phyloP scores from a whole-genome alignment of 768 basidiomycete genomes.

The Gyrodon lividus region DNA sequence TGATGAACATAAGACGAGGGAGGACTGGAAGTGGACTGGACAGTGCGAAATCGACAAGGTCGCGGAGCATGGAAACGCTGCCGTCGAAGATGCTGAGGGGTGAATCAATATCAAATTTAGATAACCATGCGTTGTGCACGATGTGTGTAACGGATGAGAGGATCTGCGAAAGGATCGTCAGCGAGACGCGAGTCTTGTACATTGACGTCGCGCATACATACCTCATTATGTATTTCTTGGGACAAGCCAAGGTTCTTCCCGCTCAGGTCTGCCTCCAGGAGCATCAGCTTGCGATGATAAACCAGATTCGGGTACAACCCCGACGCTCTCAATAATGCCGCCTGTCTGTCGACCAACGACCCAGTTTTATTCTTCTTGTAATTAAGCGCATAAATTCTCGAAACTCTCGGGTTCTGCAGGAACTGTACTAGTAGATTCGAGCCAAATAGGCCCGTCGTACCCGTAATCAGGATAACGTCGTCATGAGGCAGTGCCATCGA shows the following conservation, averaged over 20 bases:
- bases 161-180: slow-evolving; percentile 6
- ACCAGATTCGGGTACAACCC: slow-evolving; percentile 32
- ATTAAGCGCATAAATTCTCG: slow-evolving; percentile 32
- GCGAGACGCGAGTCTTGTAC: not conserved
- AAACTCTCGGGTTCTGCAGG: slow-evolving; percentile 11
- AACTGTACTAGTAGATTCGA: slow-evolving; percentile 27
- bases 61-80: slow-evolving; percentile 19
- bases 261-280: slow-evolving; percentile 33
- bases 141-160: slow-evolving; percentile 34
- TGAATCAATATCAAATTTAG: not conserved
- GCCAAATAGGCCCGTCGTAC: slow-evolving; percentile 36
- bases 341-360: slow-evolving; percentile 26
- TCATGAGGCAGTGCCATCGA: not conserved
- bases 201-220: not conserved
- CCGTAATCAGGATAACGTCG: slow-evolving; percentile 32
- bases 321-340: slow-evolving; percentile 23
- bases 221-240: slow-evolving; percentile 26
- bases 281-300: slow-evolving; percentile 28
- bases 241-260: slow-evolving; percentile 26
- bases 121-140: slow-evolving; percentile 34
- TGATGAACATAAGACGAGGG: slow-evolving; percentile 36
- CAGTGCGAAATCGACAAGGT: slow-evolving; percentile 38
- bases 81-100: slow-evolving; percentile 13
- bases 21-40: slow-evolving; percentile 24
- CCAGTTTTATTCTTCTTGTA: slow-evolving; percentile 14